A percentile compares a stretch with the other conserved stretches of the same genome.
Conservation (phyloP, 495 filamentous ascomycete genomes). For the Penicillium goetzii region DNA sequence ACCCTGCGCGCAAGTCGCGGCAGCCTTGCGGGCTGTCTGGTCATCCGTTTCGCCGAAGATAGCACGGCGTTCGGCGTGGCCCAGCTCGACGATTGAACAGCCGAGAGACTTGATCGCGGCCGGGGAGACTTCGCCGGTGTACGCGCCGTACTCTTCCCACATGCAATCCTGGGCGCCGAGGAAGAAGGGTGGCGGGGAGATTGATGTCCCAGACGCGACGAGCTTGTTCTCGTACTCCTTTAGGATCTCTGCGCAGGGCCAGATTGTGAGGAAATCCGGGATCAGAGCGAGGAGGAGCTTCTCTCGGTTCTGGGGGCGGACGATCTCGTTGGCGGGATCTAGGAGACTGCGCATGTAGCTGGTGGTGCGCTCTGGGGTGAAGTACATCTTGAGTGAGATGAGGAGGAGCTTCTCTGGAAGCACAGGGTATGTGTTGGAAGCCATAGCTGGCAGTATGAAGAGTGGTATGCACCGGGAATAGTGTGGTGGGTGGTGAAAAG, state of each 20-base stretch:
- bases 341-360: slow-evolving; percentile 64
- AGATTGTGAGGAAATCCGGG: slow-evolving; percentile 73
- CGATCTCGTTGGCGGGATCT: slow-evolving; percentile 43
- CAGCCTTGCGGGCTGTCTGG: slow-evolving; percentile 65
- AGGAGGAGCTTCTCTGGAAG: slow-evolving; percentile 71
- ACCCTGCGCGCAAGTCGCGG: slow-evolving; percentile 64
- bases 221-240: slow-evolving; percentile 39
- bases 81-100: slow-evolving; percentile 71
- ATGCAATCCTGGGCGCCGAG: slow-evolving; percentile 79
- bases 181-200: slow-evolving; percentile 49
- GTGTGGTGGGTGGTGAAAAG: slow-evolving; percentile 2
- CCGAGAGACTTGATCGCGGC: slow-evolving; percentile 64
- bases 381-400: slow-evolving; percentile 86
- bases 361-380: slow-evolving; percentile 65
- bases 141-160: slow-evolving; percentile 63
- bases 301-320: slow-evolving; percentile 54
- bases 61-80: slow-evolving; percentile 74
- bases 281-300: slow-evolving; percentile 86
- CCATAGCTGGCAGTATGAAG: slow-evolving; percentile 23
- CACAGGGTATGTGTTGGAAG: slow-evolving; percentile 40
- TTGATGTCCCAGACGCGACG: slow-evolving; percentile 24
- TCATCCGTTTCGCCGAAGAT: slow-evolving; percentile 74
- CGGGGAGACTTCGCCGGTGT: slow-evolving; percentile 78
- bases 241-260: slow-evolving; percentile 58
- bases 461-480: slow-evolving; percentile 20